Conservation (phyloP, 2,329 filamentous ascomycete genomes). For the Monosporascus sp. region DNA sequence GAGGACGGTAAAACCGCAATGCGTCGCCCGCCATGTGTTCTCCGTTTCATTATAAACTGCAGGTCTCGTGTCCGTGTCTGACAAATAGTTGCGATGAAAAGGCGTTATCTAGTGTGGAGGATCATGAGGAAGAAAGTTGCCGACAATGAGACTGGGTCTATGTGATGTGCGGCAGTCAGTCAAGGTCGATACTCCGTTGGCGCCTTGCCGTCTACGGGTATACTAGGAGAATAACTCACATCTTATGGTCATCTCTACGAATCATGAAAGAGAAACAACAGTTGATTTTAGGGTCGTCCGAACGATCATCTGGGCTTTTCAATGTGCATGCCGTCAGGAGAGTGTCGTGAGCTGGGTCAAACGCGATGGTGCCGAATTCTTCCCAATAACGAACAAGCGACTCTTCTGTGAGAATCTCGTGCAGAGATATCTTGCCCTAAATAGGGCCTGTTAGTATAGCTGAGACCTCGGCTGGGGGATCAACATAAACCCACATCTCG, state of each 20-base stretch:
- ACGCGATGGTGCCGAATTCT: conserved; percentile 96
- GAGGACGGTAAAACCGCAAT: neutral
- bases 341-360: conserved; percentile 89
- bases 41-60: neutral
- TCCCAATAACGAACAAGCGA: conserved; percentile 98
- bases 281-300: conserved; percentile 68
- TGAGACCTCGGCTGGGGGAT: neutral
- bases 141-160: conserved; percentile 90
- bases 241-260: conserved; percentile 87
- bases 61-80: conserved; percentile 1
- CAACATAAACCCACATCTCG: conserved; percentile 65
- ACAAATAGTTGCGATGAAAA: conserved; percentile 7
- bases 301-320: conserved; percentile 70
- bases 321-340: conserved; percentile 90
- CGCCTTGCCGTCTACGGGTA: neutral
- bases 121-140: conserved; percentile 90
- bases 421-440: conserved; percentile 87
- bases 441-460: conserved; percentile 2
- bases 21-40: too few species aligned
- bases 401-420: conserved; percentile 93
- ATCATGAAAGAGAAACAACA: conserved; percentile 99
- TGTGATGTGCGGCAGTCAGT: conserved; percentile 21
- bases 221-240: conserved; percentile 57
- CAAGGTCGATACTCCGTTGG: too few species aligned
- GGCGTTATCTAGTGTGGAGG: conserved; percentile 37